These are phyloP conservation scores for Cladosporium colombiae DNA, from an alignment of 2,329 filamentous ascomycete genomes.

Conservation along the genomic window DNA sequence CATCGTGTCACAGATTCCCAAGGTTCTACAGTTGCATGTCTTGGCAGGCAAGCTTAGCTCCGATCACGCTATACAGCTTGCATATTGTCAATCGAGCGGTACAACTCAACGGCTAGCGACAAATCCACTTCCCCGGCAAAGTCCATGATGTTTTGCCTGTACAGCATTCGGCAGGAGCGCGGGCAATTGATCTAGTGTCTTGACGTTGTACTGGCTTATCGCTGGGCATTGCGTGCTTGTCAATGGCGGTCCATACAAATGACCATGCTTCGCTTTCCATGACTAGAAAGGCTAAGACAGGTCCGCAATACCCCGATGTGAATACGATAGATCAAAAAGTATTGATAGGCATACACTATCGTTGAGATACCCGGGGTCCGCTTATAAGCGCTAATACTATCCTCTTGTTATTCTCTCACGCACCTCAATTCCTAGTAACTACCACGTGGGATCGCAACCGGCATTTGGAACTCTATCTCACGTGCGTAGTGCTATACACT, in stretches of 20 bases:
- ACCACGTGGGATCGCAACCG: background rate
- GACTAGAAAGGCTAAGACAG: background rate
- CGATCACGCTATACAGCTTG: slow-evolving; percentile 14
- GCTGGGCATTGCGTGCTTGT: slow-evolving; percentile 5
- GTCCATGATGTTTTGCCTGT: background rate
- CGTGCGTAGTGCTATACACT: background rate
- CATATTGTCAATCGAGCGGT: slow-evolving; percentile 4
- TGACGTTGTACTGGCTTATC: background rate
- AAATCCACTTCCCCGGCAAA: background rate
- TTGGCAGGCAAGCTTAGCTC: background rate
- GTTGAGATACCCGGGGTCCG: background rate
- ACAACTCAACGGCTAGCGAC: background rate
- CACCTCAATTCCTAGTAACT: background rate
- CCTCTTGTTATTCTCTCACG: background rate
- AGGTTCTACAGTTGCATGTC: background rate
- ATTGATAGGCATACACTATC: background rate
- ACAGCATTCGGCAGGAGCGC: background rate
- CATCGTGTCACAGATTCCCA: background rate
- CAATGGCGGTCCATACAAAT: background rate
- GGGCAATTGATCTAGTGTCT: background rate
- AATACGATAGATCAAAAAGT: background rate
- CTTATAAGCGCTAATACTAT: background rate
- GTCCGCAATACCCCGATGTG: background rate
- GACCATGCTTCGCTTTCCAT: background rate
- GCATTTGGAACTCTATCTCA: background rate